Evolutionary conservation across 2,329 filamentous ascomycete genomes (phyloP).

Genomic region (Teratosphaeria nubilosa): DNA sequence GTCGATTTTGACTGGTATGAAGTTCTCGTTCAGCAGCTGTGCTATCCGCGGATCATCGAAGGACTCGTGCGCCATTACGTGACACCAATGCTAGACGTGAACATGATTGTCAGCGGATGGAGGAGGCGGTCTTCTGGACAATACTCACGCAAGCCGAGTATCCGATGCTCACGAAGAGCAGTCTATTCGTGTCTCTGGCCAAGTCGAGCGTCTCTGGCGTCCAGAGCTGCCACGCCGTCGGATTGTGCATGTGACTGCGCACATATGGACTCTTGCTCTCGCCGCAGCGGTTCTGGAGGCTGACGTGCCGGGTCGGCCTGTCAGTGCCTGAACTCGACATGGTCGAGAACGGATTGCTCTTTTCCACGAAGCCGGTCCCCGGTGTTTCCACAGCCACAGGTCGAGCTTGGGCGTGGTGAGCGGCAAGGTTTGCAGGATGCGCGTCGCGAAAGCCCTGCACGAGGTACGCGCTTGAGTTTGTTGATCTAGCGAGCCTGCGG

Average conservation of each 20-base stretch:
- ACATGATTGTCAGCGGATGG: neutral
- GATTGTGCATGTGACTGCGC: constrained; percentile 65
- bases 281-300: constrained; percentile 42
- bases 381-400: neutral
- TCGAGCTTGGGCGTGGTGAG: neutral
- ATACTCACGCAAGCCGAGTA: constrained; percentile 63
- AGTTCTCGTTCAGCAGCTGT: constrained; percentile 69
- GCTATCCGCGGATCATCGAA: constrained; percentile 79
- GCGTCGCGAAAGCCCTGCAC: constrained; percentile 1
- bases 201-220: constrained; percentile 64
- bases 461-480: constrained; percentile 1
- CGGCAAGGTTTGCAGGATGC: neutral
- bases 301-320: constrained; percentile 10
- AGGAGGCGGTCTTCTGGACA: neutral
- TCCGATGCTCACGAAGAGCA: constrained; percentile 89
- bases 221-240: constrained; percentile 87
- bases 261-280: constrained; percentile 60
- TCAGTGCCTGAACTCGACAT: constrained; percentile 7
- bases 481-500: constrained; percentile 2
- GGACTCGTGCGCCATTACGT: constrained; percentile 86
- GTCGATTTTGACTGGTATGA: constrained; percentile 87
- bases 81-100: constrained; percentile 57
- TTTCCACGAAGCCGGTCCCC: neutral
- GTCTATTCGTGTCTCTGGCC: constrained; percentile 70
- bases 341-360: constrained; percentile 3